Evolutionary conservation across 306 rosid genomes (phyloP).

Genomic region (Notholithocarpus densiflorus): DNA sequence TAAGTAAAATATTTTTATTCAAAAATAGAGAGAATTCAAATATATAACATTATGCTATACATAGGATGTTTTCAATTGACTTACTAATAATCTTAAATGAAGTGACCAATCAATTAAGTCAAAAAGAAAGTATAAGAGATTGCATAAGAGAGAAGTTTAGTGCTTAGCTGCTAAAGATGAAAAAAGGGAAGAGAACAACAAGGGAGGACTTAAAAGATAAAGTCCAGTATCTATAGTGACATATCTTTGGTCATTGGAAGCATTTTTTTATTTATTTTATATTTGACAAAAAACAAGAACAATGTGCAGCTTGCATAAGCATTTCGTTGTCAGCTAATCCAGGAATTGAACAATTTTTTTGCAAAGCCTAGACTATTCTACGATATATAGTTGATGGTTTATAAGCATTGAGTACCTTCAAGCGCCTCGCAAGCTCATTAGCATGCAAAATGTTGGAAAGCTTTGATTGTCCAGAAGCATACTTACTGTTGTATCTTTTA

Average conservation of each 20-base stretch:
- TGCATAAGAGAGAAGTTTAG: background rate
- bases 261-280: too few relatives aligned
- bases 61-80: background rate
- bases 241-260: background rate
- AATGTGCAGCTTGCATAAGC: background rate
- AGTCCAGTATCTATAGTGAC: background rate
- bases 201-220: background rate
- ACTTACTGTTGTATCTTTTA: conserved; percentile 48
- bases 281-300: background rate
- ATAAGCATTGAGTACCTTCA: conserved; percentile 51
- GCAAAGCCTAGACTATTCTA: too few relatives aligned
- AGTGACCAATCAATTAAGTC: background rate
- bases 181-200: background rate
- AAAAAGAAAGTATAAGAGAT: background rate
- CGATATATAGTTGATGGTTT: background rate
- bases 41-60: background rate
- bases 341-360: background rate
- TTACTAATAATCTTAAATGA: background rate
- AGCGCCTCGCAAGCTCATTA: conserved; percentile 70
- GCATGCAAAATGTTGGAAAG: conserved; percentile 79
- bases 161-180: background rate
- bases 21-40: too few relatives aligned
- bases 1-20: too few relatives aligned
- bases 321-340: background rate
- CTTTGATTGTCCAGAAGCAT: conserved; percentile 78